Base-by-base conservation (phyloP, 768 basidiomycete genomes). In the Holtermannia corniformis region DNA sequence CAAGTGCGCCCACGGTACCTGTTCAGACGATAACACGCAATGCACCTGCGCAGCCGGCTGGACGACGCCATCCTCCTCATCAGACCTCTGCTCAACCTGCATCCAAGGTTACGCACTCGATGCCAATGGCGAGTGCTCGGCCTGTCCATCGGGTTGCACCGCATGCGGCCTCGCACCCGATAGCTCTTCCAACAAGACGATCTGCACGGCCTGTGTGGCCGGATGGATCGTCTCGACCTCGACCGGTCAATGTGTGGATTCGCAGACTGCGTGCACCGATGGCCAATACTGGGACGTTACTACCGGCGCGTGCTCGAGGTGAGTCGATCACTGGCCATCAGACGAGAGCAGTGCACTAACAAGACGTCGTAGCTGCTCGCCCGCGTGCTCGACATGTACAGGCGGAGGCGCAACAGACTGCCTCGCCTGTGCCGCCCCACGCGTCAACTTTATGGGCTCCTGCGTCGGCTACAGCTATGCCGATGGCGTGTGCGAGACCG, bases 41-140 rank as follows among this genome's bases (percentile, higher is more conserved):
- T 72, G 70, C 43, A 50, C 10, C 16, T 72, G 70, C 47, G 47
- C 70, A 5, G 65, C 70, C 2, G 70, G 68, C 1, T 72, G 60
- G 56, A 55, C 23, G 4, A 59, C 60, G 23, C 55, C 2, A 45
- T 20, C 23, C 54, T 50, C 1, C 27, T 28, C 19, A 13, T 42
- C 26, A 57, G 55, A 20, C n/a, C n/a, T n/a, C n/a, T 72, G 70
- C 50, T 61, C 60, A 16, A 51, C 43, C 0, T 72, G 70, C 47
- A 44, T 54, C 0, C 37, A 48, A 7, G 68, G 70, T 1, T 72
- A 66, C 56, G 67, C 55, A 49, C 49, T 56, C 20, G 57, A 62
- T 41, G 12, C 41, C 2, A 14, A 27, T 1, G 63, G 59, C n/a
- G 55, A 66, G 32, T 69, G 70, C 44, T 27, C 46, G 5, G 70